Evolutionary conservation across 495 filamentous ascomycete genomes (phyloP), one percentile per base, ranked within the genome.

Genomic region (Xylaria nigripes): DNA sequence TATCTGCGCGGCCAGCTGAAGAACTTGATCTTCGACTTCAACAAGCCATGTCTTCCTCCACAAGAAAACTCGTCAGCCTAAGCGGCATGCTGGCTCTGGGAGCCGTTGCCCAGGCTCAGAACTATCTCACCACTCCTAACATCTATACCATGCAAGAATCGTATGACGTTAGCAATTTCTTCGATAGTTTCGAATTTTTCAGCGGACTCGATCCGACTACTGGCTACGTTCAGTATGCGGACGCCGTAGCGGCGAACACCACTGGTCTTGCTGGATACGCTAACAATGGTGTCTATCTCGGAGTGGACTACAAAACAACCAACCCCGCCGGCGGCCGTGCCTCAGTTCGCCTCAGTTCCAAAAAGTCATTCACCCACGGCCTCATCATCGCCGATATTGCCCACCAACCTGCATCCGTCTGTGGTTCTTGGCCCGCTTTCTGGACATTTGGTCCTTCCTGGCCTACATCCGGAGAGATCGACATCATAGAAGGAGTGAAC

Each of bases 401-500:
- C 1, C 88, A 92, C 67, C 90, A 90, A 82, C 89, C 89, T 0
- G 79, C 76, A 8, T 73, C 76, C n/a, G 68, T 66, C 34, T 93
- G 88, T 61, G 88, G 88, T 48, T 64, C 72, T 32, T 80, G 78
- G 78, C 76, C 76, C 0, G 76, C 78, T 15, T 78, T 75, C 58
- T 95, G 89, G 87, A 85, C 81, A 2, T 72, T 84, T 12, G 87
- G 89, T 16, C 76, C 78, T 6, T 73, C 82, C 45, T 96, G 91
- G 91, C 91, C 90, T 0, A 65, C 69, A 10, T 75, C 79, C 32
- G 91, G 91, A 19, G 91, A 96, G 69, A 90, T 95, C 57, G 90
- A 96, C 74, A 90, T 96, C 60, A 84, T 96, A 65, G 90, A 96
- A 65, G 87, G 87, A 38, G 86, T 94, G 55, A 89, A 93, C 68